Conservation (phyloP, 2,329 filamentous ascomycete genomes). For the Hypoxylon sp. region DNA sequence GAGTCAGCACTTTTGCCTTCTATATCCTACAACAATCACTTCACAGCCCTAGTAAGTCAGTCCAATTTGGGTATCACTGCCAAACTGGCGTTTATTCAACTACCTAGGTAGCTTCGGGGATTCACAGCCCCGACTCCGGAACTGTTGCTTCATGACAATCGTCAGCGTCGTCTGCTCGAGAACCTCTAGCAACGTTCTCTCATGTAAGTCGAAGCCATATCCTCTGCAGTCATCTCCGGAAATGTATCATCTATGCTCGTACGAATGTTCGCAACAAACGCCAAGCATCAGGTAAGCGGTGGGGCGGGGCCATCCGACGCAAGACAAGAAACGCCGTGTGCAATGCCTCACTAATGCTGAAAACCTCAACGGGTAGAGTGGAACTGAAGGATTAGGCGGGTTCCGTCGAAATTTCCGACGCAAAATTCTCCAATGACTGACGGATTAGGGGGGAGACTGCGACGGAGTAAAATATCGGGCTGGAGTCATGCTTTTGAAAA, state of each 20-base stretch:
- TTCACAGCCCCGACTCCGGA: slow-evolving; percentile 23
- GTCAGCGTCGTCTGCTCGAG: slow-evolving; percentile 29
- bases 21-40: slow-evolving; percentile 5
- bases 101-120: slow-evolving; percentile 13
- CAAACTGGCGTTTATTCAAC: slow-evolving; percentile 30
- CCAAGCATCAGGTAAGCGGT: slow-evolving; percentile 20
- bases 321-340: slow-evolving; percentile 43
- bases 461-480: slow-evolving; percentile 4
- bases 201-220: slow-evolving; percentile 27
- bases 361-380: slow-evolving; percentile 5
- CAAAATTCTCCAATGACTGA: slow-evolving; percentile 3
- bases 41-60: neutral
- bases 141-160: slow-evolving; percentile 42
- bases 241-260: slow-evolving; percentile 32
- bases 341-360: slow-evolving; percentile 33
- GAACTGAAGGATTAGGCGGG: slow-evolving; percentile 26
- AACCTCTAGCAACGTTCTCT: slow-evolving; percentile 12
- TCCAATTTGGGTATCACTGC: slow-evolving; percentile 30
- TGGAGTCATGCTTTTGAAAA: neutral
- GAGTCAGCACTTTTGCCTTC: neutral
- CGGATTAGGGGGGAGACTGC: slow-evolving; percentile 16
- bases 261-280: slow-evolving; percentile 24
- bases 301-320: slow-evolving; percentile 29
- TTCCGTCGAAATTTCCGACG: slow-evolving; percentile 7
- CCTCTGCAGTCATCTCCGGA: slow-evolving; percentile 24